Base-by-base conservation (phyloP, 2,329 filamentous ascomycete genomes). In the Akanthomyces muscarius region DNA sequence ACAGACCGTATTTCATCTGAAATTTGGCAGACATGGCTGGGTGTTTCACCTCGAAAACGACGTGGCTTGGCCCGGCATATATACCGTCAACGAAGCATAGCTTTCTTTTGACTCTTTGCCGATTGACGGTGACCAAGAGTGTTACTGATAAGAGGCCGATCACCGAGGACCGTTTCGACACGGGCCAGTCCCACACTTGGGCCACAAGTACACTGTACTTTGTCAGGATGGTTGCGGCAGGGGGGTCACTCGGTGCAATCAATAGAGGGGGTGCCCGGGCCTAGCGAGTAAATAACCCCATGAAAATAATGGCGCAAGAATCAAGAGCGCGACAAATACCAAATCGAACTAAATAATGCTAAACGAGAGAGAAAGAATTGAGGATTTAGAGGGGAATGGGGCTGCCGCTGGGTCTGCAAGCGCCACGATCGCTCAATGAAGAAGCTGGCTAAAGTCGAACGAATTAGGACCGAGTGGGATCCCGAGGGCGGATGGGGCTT, bases 361-460 rank as follows among this genome's bases (percentile, higher is more conserved):
- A 42, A 47, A 55, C 33, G 33, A 36, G 8, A 36, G 8, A 16
- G 38, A 18, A 48, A 45, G 50, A 36, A 41, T 6, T 30, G 28
- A 30, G 21, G 21, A 30, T 6, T 30, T 33, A 25, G 23, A 55
- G 6, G 33, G 36, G 13, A 42, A 55, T 42, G 52, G 52, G 52
- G 33, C 52, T 13, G 21, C 21, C 36, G 36, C 38, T 42, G 54
- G 41, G 54, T 25, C 23, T 45, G 41, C 25, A 52, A 42, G 21
- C 57, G 57, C 58, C 48, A 51, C 45, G 30, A 61, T 53, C 48
- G 48, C 58, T 53, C 58, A 45, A 61, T 53, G 36, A 44, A 53
- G 58, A 53, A 61, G 57, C 57, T 61, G 48, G 25, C 25, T 59
- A 33, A 21, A 25, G 51, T n/a, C 16, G 16, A 28, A 16, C 47